A percentile compares a stretch with the other conserved stretches of the same genome.
Conservation (phyloP, 23 red algal genomes). For the Gracilaria gracilis region DNA sequence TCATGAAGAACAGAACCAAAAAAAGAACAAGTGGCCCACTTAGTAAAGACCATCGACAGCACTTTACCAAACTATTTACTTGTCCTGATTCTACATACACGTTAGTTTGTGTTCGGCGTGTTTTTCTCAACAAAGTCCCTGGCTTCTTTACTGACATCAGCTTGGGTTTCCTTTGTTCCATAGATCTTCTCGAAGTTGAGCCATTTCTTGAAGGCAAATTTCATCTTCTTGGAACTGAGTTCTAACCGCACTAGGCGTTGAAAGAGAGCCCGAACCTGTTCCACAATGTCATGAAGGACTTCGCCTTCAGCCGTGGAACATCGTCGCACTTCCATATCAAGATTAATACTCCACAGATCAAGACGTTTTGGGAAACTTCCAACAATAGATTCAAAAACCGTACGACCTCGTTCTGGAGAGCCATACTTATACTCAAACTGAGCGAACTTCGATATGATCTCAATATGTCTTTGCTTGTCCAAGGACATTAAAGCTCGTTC, state of each 20-base stretch:
- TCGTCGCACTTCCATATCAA: slow-evolving; percentile 85
- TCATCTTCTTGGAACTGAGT: slow-evolving; percentile 93
- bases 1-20: too few species aligned
- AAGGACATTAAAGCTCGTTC: slow-evolving; percentile 83
- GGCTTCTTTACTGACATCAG: slow-evolving; percentile 75
- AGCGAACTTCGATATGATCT: slow-evolving; percentile 85
- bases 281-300: neutral
- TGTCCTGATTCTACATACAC: neutral
- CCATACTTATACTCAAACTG: slow-evolving; percentile 92
- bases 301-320: slow-evolving; percentile 21
- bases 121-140: slow-evolving; percentile 84
- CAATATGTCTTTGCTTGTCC: slow-evolving; percentile 69
- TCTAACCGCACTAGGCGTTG: slow-evolving; percentile 70
- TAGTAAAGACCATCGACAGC: too few species aligned
- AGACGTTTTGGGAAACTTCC: slow-evolving; percentile 90
- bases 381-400: slow-evolving; percentile 89
- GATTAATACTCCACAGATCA: slow-evolving; percentile 96
- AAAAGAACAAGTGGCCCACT: too few species aligned
- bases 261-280: slow-evolving; percentile 64
- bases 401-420: slow-evolving; percentile 83
- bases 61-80: too few species aligned
- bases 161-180: slow-evolving; percentile 70
- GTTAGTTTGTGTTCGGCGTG: neutral
- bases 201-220: slow-evolving; percentile 90
- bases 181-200: slow-evolving; percentile 81